Evolutionary conservation across 2,329 filamentous ascomycete genomes (phyloP).

Genomic region (Erysiphe pulchra): DNA sequence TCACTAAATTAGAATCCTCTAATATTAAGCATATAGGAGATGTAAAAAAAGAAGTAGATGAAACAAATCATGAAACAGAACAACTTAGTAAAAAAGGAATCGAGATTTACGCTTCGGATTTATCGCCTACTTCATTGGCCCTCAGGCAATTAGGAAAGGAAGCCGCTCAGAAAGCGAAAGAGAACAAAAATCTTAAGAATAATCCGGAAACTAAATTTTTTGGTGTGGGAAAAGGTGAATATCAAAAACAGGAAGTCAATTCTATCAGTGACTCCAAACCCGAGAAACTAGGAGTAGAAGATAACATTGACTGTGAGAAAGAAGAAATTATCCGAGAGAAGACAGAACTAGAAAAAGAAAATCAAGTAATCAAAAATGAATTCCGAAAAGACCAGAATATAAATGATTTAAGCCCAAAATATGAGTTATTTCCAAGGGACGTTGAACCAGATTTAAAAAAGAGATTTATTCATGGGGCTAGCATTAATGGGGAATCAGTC

Average conservation of each 20-base stretch:
- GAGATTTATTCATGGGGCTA: too few species aligned
- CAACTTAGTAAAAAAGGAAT: not conserved
- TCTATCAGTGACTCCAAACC: not conserved
- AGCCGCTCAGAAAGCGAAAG: conserved; percentile 36
- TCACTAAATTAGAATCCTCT: not conserved
- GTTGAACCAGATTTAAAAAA: too few species aligned
- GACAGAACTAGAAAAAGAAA: too few species aligned
- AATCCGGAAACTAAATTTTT: conserved; percentile 1
- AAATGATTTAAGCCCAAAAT: too few species aligned
- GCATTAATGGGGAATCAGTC: too few species aligned
- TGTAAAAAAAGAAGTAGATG: conserved; percentile 8
- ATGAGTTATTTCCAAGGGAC: too few species aligned
- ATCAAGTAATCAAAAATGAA: too few species aligned
- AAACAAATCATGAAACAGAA: too few species aligned
- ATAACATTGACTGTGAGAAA: not conserved
- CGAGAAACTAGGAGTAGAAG: not conserved
- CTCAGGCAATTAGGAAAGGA: conserved; percentile 35
- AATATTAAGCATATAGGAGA: conserved; percentile 2
- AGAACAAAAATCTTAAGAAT: conserved; percentile 19
- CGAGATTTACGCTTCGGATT: conserved; percentile 3
- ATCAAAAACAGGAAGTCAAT: not conserved
- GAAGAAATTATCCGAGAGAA: not conserved
- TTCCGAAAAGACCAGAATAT: too few species aligned
- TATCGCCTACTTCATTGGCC: conserved; percentile 16
- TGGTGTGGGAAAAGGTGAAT: not conserved